Percentiles rank a stretch among this genome's conserved stretches.
Evolutionary conservation across 768 basidiomycete genomes (phyloP).

Genomic region (Rhizopogon vesiculosus): DNA sequence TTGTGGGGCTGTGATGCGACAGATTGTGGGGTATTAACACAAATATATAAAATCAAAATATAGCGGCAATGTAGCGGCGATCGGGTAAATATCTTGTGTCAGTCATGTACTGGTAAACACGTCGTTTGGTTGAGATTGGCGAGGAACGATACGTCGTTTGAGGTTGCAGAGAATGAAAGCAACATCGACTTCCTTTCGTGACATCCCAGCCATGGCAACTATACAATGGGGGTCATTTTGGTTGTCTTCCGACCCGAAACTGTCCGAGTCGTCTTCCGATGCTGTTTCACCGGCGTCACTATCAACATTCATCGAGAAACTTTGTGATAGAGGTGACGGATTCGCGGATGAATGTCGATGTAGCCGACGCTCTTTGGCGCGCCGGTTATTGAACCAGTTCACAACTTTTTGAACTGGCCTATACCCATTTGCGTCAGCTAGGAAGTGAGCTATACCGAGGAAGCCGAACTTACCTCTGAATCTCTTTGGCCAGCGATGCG

Average conservation of each 20-base stretch:
- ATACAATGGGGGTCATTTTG: background rate
- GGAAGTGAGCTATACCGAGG: too few species aligned
- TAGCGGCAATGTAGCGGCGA: background rate
- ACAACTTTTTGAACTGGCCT: background rate
- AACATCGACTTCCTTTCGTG: background rate
- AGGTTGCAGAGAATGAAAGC: background rate
- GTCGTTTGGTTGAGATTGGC: too few species aligned
- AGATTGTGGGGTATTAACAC: background rate
- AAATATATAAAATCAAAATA: background rate
- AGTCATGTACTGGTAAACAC: background rate
- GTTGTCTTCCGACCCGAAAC: background rate
- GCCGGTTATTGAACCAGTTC: slow-evolving; percentile 4
- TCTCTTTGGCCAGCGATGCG: background rate
- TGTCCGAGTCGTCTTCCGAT: background rate
- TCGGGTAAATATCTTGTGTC: background rate
- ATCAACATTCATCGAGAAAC: background rate
- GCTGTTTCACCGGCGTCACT: background rate
- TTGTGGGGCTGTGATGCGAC: background rate
- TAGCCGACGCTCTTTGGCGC: background rate
- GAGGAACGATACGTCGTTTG: background rate
- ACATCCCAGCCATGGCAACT: background rate
- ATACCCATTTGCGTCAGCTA: background rate
- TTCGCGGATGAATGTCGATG: background rate
- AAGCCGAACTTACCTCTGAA: background rate
- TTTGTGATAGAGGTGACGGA: background rate